These are phyloP conservation scores for Ogataea allantospora DNA, from an alignment of 805 yeast genomes.

Conservation along the genomic window DNA sequence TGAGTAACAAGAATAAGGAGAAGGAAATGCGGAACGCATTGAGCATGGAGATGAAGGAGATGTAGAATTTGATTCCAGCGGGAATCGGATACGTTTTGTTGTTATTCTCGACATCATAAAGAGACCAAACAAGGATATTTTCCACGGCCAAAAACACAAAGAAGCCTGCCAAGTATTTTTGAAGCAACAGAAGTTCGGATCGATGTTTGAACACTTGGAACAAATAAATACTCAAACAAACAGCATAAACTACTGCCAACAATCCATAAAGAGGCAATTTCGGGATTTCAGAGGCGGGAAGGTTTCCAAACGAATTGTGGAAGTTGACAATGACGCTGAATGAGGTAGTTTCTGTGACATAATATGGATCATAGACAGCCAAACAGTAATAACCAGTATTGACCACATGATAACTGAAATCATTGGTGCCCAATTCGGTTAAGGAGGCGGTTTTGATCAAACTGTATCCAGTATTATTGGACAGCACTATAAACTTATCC, in stretches of 20 bases:
- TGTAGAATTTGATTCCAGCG: slow-evolving; percentile 60
- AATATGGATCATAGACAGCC: slow-evolving; percentile 55
- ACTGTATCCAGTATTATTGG: slow-evolving; percentile 41
- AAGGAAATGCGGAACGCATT: slow-evolving; percentile 82
- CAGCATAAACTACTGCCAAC: slow-evolving; percentile 77
- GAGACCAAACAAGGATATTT: slow-evolving; percentile 86
- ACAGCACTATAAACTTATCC: slow-evolving; percentile 62
- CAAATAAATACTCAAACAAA: slow-evolving; percentile 76
- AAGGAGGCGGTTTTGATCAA: slow-evolving; percentile 58
- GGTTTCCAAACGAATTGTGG: slow-evolving; percentile 88
- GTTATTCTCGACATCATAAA: slow-evolving; percentile 76
- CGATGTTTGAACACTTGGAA: slow-evolving; percentile 84
- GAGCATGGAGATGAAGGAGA: slow-evolving; percentile 73
- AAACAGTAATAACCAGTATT: slow-evolving; percentile 93
- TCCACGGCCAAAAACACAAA: slow-evolving; percentile 80
- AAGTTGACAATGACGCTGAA: slow-evolving; percentile 74
- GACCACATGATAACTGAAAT: slow-evolving; percentile 60
- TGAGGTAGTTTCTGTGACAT: slow-evolving; percentile 28
- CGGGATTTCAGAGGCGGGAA: slow-evolving; percentile 89
- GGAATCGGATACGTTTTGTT: slow-evolving; percentile 37
- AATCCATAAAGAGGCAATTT: slow-evolving; percentile 87
- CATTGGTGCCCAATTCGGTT: slow-evolving; percentile 56
- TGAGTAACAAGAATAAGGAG: slow-evolving; percentile 80
- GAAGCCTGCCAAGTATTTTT: slow-evolving; percentile 85
- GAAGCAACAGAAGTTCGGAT: slow-evolving; percentile 84